phyloP scores from a whole-genome alignment of 257 asterid species.

The Capsicum baccatum region DNA sequence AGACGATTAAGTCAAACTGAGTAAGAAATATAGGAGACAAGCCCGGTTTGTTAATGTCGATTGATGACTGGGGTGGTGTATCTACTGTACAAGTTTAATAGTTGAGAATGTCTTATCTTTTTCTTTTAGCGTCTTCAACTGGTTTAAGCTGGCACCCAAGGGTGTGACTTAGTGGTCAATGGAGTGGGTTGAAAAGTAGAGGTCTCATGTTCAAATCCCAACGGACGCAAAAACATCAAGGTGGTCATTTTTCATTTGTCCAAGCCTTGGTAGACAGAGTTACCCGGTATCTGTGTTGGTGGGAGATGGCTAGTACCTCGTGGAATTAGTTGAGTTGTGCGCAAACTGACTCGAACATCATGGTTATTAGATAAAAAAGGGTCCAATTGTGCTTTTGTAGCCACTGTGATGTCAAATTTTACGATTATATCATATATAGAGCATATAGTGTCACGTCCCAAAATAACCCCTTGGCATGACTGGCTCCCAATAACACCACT shows the following conservation, averaged over 20 bases:
- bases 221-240: background rate
- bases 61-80: slow-evolving; percentile 28
- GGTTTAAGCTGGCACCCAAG: background rate
- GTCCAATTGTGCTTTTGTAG: background rate
- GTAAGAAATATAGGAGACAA: background rate
- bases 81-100: background rate
- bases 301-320: background rate
- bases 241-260: background rate
- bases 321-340: background rate
- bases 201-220: background rate
- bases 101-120: background rate
- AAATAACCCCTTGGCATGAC: too few relatives aligned
- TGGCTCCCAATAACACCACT: too few relatives aligned
- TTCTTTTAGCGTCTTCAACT: slow-evolving; percentile 1
- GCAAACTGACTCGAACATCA: background rate
- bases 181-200: background rate
- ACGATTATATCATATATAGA: background rate
- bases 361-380: background rate
- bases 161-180: background rate
- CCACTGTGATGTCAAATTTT: background rate
- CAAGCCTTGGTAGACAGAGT: background rate
- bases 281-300: background rate
- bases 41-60: background rate
- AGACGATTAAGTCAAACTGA: background rate
- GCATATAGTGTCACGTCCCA: background rate